Base-by-base conservation (phyloP, 768 basidiomycete species). In the Austroboletus festivus region DNA sequence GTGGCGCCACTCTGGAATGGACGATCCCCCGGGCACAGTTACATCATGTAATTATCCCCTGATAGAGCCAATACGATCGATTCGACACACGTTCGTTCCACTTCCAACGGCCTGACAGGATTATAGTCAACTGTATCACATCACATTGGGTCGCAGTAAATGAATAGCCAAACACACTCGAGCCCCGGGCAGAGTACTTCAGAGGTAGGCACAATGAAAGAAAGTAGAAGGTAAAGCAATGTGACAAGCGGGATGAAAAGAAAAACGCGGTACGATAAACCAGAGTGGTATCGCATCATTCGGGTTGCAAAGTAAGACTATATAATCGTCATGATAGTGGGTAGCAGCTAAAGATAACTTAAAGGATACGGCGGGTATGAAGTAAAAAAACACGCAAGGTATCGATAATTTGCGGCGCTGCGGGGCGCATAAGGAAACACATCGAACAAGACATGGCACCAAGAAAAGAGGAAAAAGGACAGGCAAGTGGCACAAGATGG, bases 341-440 rank as follows among this genome's bases (percentile, higher is more conserved):
- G 16, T 11, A 21, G 12, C 9, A 30, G n/a, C 12, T 13, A 42
- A 5, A 34, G 34, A 23, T 26, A 16, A 42, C 4, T n/a, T n/a
- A n/a, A n/a, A n/a, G n/a, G 23, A 38, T 30, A 46, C n/a, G n/a
- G 22, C 40, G 52, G 58, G 61, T 57, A 61, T 63, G 50, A 23
- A 53, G 45, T 39, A 28, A 50, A 39, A 47, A 46, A 43, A 35
- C 13, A 11, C 4, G 18, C 48, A 48, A 57, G 58, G 61, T 57
- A 63, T 63, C 52, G 40, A 41, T 28, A 50, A 47, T 38, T 45
- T 47, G 52, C 50, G 52, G 47, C 44, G 47, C 44, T 26, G 37
- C 44, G 13, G 34, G 33, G 43, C 1, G 12, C n/a, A n/a, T 18
- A 19, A 26, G n/a, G 21, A 28, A 22, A 30, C 39, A 54, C 24